phyloP scores from a whole-genome alignment of 116 monocot species.

The Thalassia testudinum region DNA sequence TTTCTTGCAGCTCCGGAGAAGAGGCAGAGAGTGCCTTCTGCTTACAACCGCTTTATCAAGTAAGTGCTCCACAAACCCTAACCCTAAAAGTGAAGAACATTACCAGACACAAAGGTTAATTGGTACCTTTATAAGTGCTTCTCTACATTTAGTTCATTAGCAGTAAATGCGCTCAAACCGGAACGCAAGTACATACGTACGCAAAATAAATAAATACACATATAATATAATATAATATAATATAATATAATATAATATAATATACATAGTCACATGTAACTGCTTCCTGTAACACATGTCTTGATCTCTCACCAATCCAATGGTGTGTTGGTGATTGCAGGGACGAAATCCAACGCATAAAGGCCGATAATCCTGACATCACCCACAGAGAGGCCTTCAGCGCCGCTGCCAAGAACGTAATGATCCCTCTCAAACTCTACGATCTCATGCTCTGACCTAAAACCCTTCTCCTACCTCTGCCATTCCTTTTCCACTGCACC shows the following conservation, averaged over 20 bases:
- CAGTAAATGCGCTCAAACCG: too few relatives aligned
- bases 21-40: conserved; percentile 97
- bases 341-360: conserved; percentile 99
- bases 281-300: neutral
- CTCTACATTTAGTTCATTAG: too few relatives aligned
- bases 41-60: conserved; percentile 99
- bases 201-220: too few relatives aligned
- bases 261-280: too few relatives aligned
- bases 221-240: too few relatives aligned
- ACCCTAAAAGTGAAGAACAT: too few relatives aligned
- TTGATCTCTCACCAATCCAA: neutral
- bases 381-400: conserved; percentile 99
- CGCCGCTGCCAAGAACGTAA: conserved; percentile 98
- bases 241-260: too few relatives aligned
- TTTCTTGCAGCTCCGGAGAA: conserved; percentile 99
- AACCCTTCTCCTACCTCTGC: too few relatives aligned
- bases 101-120: too few relatives aligned
- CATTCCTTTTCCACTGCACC: neutral
- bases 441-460: neutral
- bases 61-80: conserved; percentile 17
- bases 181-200: too few relatives aligned
- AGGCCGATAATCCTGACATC: conserved; percentile 97
- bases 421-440: neutral
- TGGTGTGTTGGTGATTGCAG: conserved; percentile 21
- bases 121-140: too few relatives aligned